Conservation (phyloP, 129 eudicot species). For the Artemisia argyi region DNA sequence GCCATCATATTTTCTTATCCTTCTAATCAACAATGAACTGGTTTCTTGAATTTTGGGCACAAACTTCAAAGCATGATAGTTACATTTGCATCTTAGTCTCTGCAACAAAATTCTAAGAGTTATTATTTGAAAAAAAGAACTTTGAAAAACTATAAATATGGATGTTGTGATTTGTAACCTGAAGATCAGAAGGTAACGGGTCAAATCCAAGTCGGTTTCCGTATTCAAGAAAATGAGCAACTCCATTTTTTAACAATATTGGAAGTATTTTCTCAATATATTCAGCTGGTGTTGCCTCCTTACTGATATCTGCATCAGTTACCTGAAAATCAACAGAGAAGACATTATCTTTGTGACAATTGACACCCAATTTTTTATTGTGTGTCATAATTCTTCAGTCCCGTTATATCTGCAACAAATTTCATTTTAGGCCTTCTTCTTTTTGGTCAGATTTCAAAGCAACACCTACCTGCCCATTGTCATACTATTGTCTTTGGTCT, state of each 20-base stretch:
- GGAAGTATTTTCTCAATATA: constrained; percentile 66
- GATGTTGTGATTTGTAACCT: constrained; percentile 41
- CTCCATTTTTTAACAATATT: constrained; percentile 54
- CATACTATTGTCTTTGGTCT: neutral
- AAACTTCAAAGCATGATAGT: constrained; percentile 87
- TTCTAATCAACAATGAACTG: constrained; percentile 65
- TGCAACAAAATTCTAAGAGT: constrained; percentile 36
- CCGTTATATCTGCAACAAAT: too few species aligned
- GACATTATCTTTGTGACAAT: neutral
- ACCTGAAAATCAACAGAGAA: constrained; percentile 48
- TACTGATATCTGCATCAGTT: constrained; percentile 85
- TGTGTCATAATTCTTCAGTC: too few species aligned
- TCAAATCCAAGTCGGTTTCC: constrained; percentile 96
- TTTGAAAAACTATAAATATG: neutral
- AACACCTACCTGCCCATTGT: neutral
- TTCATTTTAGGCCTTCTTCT: too few species aligned
- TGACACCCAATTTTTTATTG: too few species aligned
- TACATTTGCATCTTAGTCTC: constrained; percentile 93
- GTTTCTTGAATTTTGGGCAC: constrained; percentile 76
- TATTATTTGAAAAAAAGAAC: too few species aligned
- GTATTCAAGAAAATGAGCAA: constrained; percentile 90
- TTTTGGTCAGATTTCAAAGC: neutral
- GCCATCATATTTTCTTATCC: constrained; percentile 53
- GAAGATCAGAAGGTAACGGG: constrained; percentile 77
- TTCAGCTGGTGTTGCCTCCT: constrained; percentile 76